phyloP scores from a whole-genome alignment of 2,329 filamentous ascomycete species.

The Xylaria arbuscula region DNA sequence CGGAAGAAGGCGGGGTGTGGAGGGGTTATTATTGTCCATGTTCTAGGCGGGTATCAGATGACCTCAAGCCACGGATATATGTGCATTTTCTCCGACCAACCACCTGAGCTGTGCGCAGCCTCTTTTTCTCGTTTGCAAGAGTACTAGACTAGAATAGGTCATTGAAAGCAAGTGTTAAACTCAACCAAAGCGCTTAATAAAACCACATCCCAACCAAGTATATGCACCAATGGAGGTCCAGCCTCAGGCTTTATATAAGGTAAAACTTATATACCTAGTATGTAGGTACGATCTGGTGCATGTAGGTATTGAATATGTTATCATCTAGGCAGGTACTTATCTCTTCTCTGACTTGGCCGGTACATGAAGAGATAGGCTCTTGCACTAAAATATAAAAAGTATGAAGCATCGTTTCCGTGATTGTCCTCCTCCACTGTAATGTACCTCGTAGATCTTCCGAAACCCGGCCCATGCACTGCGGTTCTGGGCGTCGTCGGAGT shows the following conservation, averaged over 20 bases:
- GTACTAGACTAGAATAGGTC: background rate
- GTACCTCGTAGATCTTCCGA: slow-evolving; percentile 17
- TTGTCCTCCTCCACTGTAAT: background rate
- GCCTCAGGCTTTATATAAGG: background rate
- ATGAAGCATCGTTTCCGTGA: background rate
- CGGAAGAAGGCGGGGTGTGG: background rate
- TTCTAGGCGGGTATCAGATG: background rate
- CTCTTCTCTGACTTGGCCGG: background rate
- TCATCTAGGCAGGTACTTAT: too few relatives aligned
- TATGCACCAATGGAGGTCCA: too few relatives aligned
- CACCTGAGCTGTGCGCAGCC: slow-evolving; percentile 2
- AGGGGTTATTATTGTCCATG: background rate
- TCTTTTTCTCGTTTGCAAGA: background rate
- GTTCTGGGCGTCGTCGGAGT: slow-evolving; percentile 7
- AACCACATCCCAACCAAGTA: background rate
- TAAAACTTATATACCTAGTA: background rate
- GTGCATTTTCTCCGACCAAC: background rate
- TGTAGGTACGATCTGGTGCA: background rate
- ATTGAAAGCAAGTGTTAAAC: background rate
- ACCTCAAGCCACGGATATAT: background rate
- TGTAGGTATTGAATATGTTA: background rate
- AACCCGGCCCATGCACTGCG: slow-evolving; percentile 18
- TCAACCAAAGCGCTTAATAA: background rate
- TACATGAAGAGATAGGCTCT: background rate
- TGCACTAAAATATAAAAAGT: background rate